Percentiles rank a stretch among this genome's conserved stretches.
phyloP scores from a whole-genome alignment of 2,329 filamentous ascomycete genomes.

The Alternaria conjuncta region DNA sequence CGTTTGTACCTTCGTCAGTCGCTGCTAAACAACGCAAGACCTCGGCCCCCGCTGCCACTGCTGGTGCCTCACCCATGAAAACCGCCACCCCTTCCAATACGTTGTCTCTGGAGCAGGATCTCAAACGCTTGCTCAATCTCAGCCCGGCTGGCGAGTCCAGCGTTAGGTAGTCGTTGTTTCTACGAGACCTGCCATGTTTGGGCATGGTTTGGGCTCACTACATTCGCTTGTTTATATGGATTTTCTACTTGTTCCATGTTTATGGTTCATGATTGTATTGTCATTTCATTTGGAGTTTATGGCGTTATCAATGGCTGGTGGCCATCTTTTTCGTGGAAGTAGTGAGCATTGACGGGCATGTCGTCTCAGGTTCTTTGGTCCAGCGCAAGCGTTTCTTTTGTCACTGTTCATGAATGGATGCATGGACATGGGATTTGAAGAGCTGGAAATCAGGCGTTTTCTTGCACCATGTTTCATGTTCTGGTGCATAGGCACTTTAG shows the following conservation, averaged over 20 bases:
- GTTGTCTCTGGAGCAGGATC: slow-evolving; percentile 42
- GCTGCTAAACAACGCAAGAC: slow-evolving; percentile 40
- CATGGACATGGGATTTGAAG: slow-evolving; percentile 15
- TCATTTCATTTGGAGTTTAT: slow-evolving; percentile 26
- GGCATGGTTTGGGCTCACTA: slow-evolving; percentile 28
- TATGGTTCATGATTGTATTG: slow-evolving; percentile 25
- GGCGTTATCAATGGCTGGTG: slow-evolving; percentile 25
- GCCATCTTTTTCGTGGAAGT: slow-evolving; percentile 17
- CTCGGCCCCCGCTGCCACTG: slow-evolving; percentile 22
- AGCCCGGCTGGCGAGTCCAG: slow-evolving; percentile 28
- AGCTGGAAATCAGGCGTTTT: slow-evolving; percentile 15
- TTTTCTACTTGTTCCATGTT: slow-evolving; percentile 23
- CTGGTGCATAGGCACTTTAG: slow-evolving; percentile 9
- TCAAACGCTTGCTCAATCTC: slow-evolving; percentile 47
- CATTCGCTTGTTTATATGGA: slow-evolving; percentile 33
- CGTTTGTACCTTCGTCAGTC: slow-evolving; percentile 47
- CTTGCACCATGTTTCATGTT: slow-evolving; percentile 20
- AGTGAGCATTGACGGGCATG: slow-evolving; percentile 16
- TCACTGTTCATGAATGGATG: slow-evolving; percentile 21
- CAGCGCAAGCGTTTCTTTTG: slow-evolving; percentile 15
- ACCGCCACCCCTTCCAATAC: slow-evolving; percentile 25
- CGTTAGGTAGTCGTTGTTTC: slow-evolving; percentile 28
- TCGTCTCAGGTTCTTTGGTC: slow-evolving; percentile 9
- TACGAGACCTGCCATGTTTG: slow-evolving; percentile 26
- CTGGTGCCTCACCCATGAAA: slow-evolving; percentile 22